phyloP scores from a whole-genome alignment of 371 early-diverging fungal genomes.

The Haplosporangium sp. region DNA sequence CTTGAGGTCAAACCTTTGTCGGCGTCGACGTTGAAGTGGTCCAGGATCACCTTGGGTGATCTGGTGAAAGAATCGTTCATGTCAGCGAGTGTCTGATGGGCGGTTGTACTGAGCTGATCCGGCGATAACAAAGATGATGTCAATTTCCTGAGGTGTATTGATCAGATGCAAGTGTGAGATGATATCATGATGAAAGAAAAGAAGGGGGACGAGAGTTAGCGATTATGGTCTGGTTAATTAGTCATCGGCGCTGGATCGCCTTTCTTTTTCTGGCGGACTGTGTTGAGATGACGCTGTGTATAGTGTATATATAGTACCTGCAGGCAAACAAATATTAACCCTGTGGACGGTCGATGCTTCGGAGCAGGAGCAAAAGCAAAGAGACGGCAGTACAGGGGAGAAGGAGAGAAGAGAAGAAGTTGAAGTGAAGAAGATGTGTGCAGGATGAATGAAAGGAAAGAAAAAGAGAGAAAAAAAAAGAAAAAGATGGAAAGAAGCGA shows the following conservation, averaged over 20 bases:
- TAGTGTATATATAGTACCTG: too few relatives aligned
- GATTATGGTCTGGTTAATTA: too few relatives aligned
- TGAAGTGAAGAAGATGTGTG: not conserved
- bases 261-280: too few relatives aligned
- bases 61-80: slow-evolving; percentile 79
- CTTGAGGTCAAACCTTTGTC: slow-evolving; percentile 67
- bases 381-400: too few relatives aligned
- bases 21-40: slow-evolving; percentile 69
- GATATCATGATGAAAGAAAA: not conserved
- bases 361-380: too few relatives aligned
- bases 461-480: not conserved
- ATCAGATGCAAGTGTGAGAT: not conserved
- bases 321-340: too few relatives aligned
- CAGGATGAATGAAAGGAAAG: not conserved
- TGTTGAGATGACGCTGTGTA: too few relatives aligned
- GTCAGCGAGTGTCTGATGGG: too few relatives aligned
- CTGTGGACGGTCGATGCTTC: too few relatives aligned
- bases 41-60: slow-evolving; percentile 74
- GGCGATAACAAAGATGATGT: not conserved
- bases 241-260: too few relatives aligned
- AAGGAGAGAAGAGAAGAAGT: too few relatives aligned
- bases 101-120: slow-evolving; percentile 3
- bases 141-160: not conserved
- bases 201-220: not conserved
- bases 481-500: slow-evolving; percentile 3